phyloP scores from a whole-genome alignment of 495 filamentous ascomycete species.

The Apodospora peruviana region DNA sequence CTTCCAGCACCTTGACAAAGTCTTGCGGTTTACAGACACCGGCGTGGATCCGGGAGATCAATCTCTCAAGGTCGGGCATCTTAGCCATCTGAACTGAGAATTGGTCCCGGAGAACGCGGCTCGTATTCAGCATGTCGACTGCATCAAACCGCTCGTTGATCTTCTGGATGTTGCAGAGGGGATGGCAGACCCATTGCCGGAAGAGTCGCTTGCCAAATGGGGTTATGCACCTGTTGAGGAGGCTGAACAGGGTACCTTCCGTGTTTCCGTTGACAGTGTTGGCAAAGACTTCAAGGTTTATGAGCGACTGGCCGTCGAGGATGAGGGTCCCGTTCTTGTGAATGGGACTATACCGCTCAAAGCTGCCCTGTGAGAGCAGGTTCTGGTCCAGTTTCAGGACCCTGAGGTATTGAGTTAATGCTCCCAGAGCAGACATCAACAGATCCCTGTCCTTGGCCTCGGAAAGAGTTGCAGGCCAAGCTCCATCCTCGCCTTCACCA shows the following conservation, averaged over 20 bases:
- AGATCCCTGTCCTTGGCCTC: conserved; percentile 74
- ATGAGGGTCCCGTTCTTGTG: conserved; percentile 88
- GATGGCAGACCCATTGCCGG: conserved; percentile 97
- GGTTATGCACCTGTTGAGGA: conserved; percentile 91
- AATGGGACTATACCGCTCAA: conserved; percentile 89
- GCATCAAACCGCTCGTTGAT: conserved; percentile 97
- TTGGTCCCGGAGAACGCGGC: conserved; percentile 67
- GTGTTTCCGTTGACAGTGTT: conserved; percentile 85
- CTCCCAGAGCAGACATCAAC: conserved; percentile 89
- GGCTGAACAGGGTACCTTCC: conserved; percentile 81
- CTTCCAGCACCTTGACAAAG: conserved; percentile 90
- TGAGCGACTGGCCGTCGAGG: conserved; percentile 91
- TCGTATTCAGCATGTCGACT: conserved; percentile 85
- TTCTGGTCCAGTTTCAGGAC: conserved; percentile 84
- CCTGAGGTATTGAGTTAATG: conserved; percentile 79
- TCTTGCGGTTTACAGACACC: conserved; percentile 81
- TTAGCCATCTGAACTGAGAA: conserved; percentile 81
- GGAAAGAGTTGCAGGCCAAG: conserved; percentile 75
- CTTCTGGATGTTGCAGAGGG: conserved; percentile 73
- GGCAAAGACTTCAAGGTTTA: conserved; percentile 94
- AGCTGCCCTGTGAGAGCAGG: conserved; percentile 84
- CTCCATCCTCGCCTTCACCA: conserved; percentile 53
- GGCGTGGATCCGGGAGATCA: conserved; percentile 93
- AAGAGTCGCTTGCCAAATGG: conserved; percentile 97
- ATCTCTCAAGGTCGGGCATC: conserved; percentile 89